Base-by-base conservation (phyloP, 1,284 basidiomycete species). In the Trametes sp. region DNA sequence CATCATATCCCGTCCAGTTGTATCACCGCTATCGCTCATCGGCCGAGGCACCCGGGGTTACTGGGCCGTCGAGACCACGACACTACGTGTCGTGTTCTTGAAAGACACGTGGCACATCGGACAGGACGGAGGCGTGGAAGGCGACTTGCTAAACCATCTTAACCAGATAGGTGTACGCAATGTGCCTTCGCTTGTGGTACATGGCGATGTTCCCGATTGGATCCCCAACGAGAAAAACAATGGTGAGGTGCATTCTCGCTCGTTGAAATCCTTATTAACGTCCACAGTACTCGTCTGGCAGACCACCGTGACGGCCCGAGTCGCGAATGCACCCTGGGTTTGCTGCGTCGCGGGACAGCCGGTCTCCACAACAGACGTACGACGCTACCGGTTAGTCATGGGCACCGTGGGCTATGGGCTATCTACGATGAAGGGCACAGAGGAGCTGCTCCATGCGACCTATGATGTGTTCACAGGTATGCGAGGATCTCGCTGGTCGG, bases 101-200 rank as follows among this genome's bases (percentile, higher is more conserved):
- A 67, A 67, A 33, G 60, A 67, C 33, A 59, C 54, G 1, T 67
- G 65, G 62, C 51, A 61, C 2, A 8, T 24, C 29, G 10, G 14
- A 19, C n/a, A 38, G 7, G 13, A 23, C 16, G 48, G 10, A 54
- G 62, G 4, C 28, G 10, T 54, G 5, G 65, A 67, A 52, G 65
- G 59, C 3, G 35, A 55, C 6, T 44, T 50, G 1, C 28, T 67
- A 11, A 13, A 23, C 7, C 45, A 29, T 9, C 45, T 64, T 1
- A 26, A 54, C 19, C 42, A 23, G 1, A 9, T 28, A 0, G 56
- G 36, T 10, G 62, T 67, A 1, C 55, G 54, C 3, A 35, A 64
- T 19, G 41, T 64, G 10, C 65, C 65, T 4, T 4, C 31, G 0
- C 7, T 67, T 4, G 48, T 49, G 7, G 35, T 11, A 5, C 59